Base-by-base conservation (phyloP, 768 basidiomycete species). In the Podaxis sp. region DNA sequence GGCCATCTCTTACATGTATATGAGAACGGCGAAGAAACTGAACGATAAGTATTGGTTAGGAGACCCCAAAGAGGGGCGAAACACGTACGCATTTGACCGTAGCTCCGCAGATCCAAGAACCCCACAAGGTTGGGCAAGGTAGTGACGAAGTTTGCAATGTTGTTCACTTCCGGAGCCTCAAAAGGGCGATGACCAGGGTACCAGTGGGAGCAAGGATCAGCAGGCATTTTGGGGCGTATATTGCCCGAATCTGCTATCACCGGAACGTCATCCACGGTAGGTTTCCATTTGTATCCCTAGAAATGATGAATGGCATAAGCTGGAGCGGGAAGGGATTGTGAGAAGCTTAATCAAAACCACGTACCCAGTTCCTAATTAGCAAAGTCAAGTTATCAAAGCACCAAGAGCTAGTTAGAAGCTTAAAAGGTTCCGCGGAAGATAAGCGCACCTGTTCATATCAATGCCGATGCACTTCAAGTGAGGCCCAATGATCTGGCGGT, bases 21-120 rank as follows among this genome's bases (percentile, higher is more conserved):
- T 0, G 91, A 90, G 66, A 81, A 94, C 4, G 93, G 93, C 38
- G 85, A 79, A n/a, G 90, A 89, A 60, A 93, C 90, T 93, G 19
- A 40, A n/a, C 24, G 4, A 15, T 11, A 43, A 8, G n/a, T 25
- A 49, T 36, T 33, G 50, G 13, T 27, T 40, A 47, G 46, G 38
- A 7, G 17, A 50, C 24, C 40, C 19, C 9, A 17, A 9, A 15
- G 37, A 3, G 1, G 29, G 19, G 43, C 7, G 47, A 27, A 25
- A 15, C 22, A 80, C 89, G 61, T 67, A 93, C 90, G 71, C 82
- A 93, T 88, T 70, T 94, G 91, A 0, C 92, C 92, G 68, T 92
- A 95, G 66, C 87, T 90, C 65, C 93, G 79, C 55, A 93, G 70
- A 73, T 94, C 91, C 36, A 93, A 62, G 72, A 91, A 94, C 1